Percentiles rank a stretch among this genome's conserved stretches.
Conservation (phyloP, 1,284 basidiomycete genomes). For the Ganoderma meredithae region DNA sequence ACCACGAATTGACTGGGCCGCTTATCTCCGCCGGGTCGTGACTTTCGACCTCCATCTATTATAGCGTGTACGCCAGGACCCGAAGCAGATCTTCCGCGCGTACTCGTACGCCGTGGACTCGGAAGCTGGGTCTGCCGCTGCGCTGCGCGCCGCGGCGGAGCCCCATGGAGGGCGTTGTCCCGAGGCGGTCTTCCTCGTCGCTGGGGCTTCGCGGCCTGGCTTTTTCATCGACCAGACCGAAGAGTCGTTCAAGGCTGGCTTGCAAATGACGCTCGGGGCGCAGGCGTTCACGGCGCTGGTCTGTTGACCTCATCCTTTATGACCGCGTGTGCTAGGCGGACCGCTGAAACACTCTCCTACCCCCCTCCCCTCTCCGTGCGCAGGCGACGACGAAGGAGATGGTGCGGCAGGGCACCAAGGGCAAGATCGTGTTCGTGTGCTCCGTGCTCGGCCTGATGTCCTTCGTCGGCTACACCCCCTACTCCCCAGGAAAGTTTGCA, state of each 20-base stretch:
- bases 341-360: not conserved
- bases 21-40: no score
- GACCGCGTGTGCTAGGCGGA: no score
- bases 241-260: conserved; percentile 64
- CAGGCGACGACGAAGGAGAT: conserved; percentile 80
- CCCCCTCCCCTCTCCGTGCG: not conserved
- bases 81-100: conserved; percentile 63
- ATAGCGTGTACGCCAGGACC: conserved; percentile 55
- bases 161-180: conserved; percentile 64
- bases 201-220: conserved; percentile 72
- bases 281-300: conserved; percentile 83
- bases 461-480: conserved; percentile 86
- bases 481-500: conserved; percentile 83
- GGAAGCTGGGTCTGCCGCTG: conserved; percentile 57
- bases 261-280: conserved; percentile 72
- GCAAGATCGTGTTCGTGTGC: conserved; percentile 84
- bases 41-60: no score
- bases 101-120: conserved; percentile 69
- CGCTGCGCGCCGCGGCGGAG: conserved; percentile 65
- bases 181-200: conserved; percentile 82
- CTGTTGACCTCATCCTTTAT: not conserved
- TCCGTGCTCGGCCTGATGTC: conserved; percentile 85
- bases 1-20: no score
- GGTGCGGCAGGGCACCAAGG: conserved; percentile 63
- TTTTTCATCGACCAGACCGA: conserved; percentile 78